Evolutionary conservation across 495 filamentous ascomycete species (phyloP).

Genomic region (Xylaria grammica): DNA sequence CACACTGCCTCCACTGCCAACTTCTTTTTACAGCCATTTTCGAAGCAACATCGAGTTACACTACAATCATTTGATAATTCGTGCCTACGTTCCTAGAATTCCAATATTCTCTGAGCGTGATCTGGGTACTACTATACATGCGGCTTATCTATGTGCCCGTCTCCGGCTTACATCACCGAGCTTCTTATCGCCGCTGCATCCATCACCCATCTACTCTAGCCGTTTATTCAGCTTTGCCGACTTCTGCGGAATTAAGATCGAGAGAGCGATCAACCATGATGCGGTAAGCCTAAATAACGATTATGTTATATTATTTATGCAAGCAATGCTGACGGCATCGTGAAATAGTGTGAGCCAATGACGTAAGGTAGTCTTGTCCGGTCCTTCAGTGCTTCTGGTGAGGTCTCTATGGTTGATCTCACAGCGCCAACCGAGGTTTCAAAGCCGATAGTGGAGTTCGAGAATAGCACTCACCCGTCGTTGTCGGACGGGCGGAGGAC

Average conservation of each 20-base stretch:
- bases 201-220: no score
- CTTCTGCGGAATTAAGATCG: background rate
- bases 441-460: background rate
- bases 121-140: no score
- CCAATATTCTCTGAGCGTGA: background rate
- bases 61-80: background rate
- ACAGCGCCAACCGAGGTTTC: background rate
- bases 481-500: background rate
- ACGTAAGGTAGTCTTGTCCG: background rate
- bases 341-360: slow-evolving; percentile 1
- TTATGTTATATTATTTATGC: background rate
- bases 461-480: background rate
- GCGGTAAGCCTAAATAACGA: slow-evolving; percentile 7
- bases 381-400: background rate
- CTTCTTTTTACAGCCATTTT: background rate
- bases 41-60: background rate
- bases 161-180: no score
- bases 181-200: no score
- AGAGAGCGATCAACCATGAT: background rate
- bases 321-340: slow-evolving; percentile 12
- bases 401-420: background rate
- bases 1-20: background rate
- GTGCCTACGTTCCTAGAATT: background rate
- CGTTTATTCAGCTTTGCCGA: background rate
- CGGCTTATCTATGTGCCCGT: no score